phyloP scores from a whole-genome alignment of 129 eudicot species.

The Artemisia argyi region DNA sequence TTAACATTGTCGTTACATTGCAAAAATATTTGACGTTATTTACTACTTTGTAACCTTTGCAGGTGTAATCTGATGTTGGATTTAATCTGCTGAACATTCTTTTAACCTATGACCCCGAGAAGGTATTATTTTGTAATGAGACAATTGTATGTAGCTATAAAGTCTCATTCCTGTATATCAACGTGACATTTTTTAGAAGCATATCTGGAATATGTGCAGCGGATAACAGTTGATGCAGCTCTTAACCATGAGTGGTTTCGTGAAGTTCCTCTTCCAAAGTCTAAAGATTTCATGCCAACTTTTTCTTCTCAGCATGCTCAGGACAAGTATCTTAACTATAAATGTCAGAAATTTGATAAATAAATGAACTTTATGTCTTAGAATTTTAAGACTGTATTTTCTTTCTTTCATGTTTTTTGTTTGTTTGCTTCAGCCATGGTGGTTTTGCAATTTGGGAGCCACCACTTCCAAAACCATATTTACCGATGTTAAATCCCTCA shows the following conservation, averaged over 20 bases:
- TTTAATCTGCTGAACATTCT: constrained; percentile 84
- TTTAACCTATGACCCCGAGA: constrained; percentile 87
- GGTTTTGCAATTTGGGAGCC: too few species aligned
- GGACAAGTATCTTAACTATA: constrained; percentile 52
- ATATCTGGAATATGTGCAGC: constrained; percentile 42
- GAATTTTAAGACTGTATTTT: too few species aligned
- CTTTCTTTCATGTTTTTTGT: too few species aligned
- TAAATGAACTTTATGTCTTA: not conserved
- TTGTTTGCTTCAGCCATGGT: too few species aligned
- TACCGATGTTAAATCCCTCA: too few species aligned
- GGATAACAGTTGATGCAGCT: constrained; percentile 80
- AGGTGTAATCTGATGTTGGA: constrained; percentile 99
- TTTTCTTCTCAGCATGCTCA: constrained; percentile 98
- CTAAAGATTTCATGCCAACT: constrained; percentile 96
- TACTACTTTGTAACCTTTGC: constrained; percentile 40
- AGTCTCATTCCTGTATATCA: too few species aligned
- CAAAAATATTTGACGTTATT: constrained; percentile 44
- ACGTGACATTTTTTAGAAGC: constrained; percentile 5
- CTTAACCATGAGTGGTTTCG: constrained; percentile 94
- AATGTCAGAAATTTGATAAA: not conserved
- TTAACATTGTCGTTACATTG: constrained; percentile 47
- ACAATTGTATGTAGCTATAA: too few species aligned
- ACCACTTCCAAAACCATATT: too few species aligned
- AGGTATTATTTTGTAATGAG: too few species aligned
- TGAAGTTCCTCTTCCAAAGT: constrained; percentile 95